Evolutionary conservation across 768 basidiomycete genomes (phyloP), one percentile per base, ranked within the genome.

Genomic region (Naganishia randhawae): DNA sequence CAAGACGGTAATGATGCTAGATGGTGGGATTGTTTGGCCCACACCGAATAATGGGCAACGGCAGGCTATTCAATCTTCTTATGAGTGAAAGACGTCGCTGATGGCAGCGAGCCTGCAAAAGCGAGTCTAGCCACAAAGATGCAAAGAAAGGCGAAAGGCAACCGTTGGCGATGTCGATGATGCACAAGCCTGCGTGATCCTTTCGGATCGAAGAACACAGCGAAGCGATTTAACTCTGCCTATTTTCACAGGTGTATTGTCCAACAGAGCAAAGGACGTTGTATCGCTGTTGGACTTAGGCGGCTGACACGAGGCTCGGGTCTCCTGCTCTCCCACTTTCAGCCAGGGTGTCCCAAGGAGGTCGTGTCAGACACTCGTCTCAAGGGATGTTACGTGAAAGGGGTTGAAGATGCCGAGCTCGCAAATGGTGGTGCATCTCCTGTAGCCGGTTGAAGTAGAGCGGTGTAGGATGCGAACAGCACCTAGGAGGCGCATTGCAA

Each of bases 361-460:
- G 54, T 35, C 32, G 16, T 22, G 54, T 55, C n/a, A 55, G 54
- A 55, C 54, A 55, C 3, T n/a, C 1, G 54, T 32, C 54, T 55
- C 33, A 55, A 55, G 54, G 54, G 54, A 55, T 55, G 54, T 37
- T 29, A 22, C 19, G 54, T 55, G n/a, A 35, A 55, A 55, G 54
- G 54, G 32, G 29, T 31, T 29, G 5, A 19, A 53, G 13, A 48
- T 48, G 45, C 45, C 45, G 45, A 3, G 25, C 45, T 48, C 16
- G 25, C 45, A 17, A 22, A 48, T 22, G 25, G 45, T 48, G 45
- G n/a, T 48, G 45, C n/a, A 48, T 4, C 45, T 7, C 45, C 45
- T 22, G 13, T n/a, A n/a, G n/a, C n/a, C n/a, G n/a, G n/a, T n/a
- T n/a, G 50, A 50, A 19, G 9, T 8, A 7, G 8, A 50, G 50